Base-by-base conservation (phyloP, 1,284 basidiomycete species). In the Cryptococcus sp. region DNA sequence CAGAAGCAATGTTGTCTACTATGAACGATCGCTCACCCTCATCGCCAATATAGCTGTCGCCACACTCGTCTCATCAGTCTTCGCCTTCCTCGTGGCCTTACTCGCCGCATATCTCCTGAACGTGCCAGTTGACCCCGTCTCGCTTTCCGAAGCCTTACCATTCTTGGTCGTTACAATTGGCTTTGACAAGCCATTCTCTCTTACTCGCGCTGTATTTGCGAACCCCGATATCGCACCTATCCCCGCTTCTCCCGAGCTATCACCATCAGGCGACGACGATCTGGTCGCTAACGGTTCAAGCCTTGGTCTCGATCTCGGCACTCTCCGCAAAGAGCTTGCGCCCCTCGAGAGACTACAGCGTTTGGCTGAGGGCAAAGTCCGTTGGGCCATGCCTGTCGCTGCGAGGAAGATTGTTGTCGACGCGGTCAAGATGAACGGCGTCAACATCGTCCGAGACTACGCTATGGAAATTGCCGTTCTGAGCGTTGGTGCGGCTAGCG, bases 101-200 rank as follows among this genome's bases (percentile, higher is more conserved):
- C 88, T 94, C 17, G 81, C 91, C 34, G 92, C 93, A 3, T 87
- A 90, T 75, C 83, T 88, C 47, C 82, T 96, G 59, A 83, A 85
- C 63, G 91, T 99, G 55, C 88, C 88, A 7, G 88, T 99, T 67
- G 93, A 99, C 77, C 92, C 92, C 1, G 88, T 99, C 57, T 87
- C 89, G 17, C 83, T 99, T 37, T 93, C 91, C 16, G 96, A 99
- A 77, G 94, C 95, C 0, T 83, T 99, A 1, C 95, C 95, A 0
- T 99, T 99, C 86, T 83, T 99, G 40, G 94, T 99, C 45, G 96
- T 96, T 77, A 95, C 92, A 0, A 88, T 99, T 57, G 95, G 95
- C 15, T 99, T 98, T 74, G 95, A 99, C 80, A 99, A 99, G 79
- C 95, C 94, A 0, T 88, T 94, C 59, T 85, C 91, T 13, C 86